Conservation (phyloP, 176 grass and related monocot genomes). For the Sorghum bicolor region DNA sequence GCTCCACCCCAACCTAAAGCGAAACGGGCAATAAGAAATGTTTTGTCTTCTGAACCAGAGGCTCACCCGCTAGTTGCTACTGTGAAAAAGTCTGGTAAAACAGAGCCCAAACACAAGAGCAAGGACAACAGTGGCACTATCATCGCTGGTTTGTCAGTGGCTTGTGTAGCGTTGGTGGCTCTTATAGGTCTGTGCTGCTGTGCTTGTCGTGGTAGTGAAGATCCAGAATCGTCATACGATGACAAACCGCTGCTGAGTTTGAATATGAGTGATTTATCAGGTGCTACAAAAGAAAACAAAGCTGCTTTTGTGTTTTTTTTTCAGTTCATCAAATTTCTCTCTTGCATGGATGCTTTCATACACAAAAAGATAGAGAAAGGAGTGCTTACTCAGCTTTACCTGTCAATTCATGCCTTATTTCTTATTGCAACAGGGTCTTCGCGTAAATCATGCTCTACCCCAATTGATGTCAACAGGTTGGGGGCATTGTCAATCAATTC, state of each 20-base stretch:
- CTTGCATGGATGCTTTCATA: background rate
- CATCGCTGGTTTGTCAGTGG: constrained; percentile 37
- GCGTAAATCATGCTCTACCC: constrained; percentile 39
- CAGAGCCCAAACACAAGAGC: constrained; percentile 7
- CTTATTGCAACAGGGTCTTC: constrained; percentile 45
- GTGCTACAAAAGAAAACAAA: constrained; percentile 11
- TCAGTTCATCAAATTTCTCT: background rate
- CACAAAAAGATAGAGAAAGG: background rate
- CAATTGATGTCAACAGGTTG: constrained; percentile 61
- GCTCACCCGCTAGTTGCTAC: constrained; percentile 8
- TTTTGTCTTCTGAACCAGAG: constrained; percentile 11
- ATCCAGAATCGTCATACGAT: constrained; percentile 18
- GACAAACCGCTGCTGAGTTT: constrained; percentile 35
- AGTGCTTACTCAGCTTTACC: background rate
- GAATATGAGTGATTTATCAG: constrained; percentile 24
- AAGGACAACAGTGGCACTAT: constrained; percentile 22
- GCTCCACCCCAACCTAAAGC: background rate
- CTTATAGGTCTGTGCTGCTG: constrained; percentile 40
- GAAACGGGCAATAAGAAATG: constrained; percentile 21
- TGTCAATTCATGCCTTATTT: background rate
- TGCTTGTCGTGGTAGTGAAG: constrained; percentile 32
- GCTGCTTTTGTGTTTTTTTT: background rate
- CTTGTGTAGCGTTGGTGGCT: constrained; percentile 37
- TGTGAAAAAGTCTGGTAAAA: constrained; percentile 22
- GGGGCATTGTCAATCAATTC: constrained; percentile 45